These are phyloP conservation scores for Houttuynia cordata DNA, from an alignment of 164 flowering plant species.

Conservation along the genomic window DNA sequence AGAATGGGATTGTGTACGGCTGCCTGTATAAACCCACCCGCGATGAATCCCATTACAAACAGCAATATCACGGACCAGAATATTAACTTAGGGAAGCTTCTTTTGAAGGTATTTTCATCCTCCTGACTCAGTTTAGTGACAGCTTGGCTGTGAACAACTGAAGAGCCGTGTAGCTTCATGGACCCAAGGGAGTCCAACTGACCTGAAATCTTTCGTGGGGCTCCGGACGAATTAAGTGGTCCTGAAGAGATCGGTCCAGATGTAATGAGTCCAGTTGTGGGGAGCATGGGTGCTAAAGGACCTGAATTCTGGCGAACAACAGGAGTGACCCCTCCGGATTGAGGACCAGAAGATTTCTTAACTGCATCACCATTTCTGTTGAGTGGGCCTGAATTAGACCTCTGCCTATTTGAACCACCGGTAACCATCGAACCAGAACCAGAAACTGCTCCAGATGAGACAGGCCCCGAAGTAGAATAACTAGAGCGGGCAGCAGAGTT, in stretches of 20 bases:
- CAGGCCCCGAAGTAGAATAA: constrained; percentile 45
- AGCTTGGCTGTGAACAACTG: constrained; percentile 65
- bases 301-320: constrained; percentile 85
- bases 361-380: constrained; percentile 75
- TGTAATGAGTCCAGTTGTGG: constrained; percentile 87
- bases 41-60: constrained; percentile 87
- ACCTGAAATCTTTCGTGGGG: constrained; percentile 77
- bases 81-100: constrained; percentile 62
- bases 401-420: constrained; percentile 34
- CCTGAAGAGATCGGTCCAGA: constrained; percentile 92
- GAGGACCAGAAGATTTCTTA: constrained; percentile 90
- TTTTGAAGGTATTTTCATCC: constrained; percentile 62
- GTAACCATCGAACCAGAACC: constrained; percentile 31
- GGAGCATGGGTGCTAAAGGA: constrained; percentile 68
- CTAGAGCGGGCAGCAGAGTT: constrained; percentile 46
- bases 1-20: constrained; percentile 88
- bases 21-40: constrained; percentile 92
- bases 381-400: constrained; percentile 92
- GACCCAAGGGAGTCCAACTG: constrained; percentile 62
- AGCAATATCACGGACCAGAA: constrained; percentile 64
- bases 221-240: constrained; percentile 83
- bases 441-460: constrained; percentile 23
- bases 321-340: constrained; percentile 54
- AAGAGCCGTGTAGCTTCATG: constrained; percentile 38
- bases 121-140: constrained; percentile 74